These are phyloP conservation scores for Curvularia eragrostidis DNA, from an alignment of 2,329 filamentous ascomycete species.

Conservation along the genomic window DNA sequence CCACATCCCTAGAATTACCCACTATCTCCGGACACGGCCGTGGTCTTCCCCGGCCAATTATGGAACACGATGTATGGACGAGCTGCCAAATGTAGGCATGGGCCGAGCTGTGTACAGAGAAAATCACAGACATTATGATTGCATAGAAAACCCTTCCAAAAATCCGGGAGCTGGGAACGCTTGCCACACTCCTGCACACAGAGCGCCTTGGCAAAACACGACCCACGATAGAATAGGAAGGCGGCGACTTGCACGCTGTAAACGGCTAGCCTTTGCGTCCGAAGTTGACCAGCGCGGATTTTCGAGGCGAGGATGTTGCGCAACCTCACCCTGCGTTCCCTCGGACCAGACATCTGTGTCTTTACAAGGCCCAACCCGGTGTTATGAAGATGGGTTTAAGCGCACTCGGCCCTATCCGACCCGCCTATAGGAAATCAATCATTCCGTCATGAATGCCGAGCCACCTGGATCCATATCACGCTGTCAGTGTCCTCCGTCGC, in stretches of 20 bases:
- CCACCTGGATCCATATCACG: neutral
- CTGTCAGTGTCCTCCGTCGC: slow-evolving; percentile 7
- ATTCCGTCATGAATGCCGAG: neutral
- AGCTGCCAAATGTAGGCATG: slow-evolving; percentile 1
- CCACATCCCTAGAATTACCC: neutral
- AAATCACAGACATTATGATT: slow-evolving; percentile 7
- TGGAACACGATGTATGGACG: neutral
- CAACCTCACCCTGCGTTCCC: neutral
- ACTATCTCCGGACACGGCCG: slow-evolving; percentile 9
- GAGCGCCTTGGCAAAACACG: slow-evolving; percentile 9
- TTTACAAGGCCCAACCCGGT: neutral
- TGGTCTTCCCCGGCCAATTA: slow-evolving; percentile 15
- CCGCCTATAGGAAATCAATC: neutral
- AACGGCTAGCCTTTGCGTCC: slow-evolving; percentile 1
- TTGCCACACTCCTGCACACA: slow-evolving; percentile 7
- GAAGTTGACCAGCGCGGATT: neutral
- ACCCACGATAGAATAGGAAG: slow-evolving; percentile 12
- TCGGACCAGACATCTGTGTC: neutral
- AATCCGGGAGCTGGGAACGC: slow-evolving; percentile 16
- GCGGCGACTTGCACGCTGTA: slow-evolving; percentile 7
- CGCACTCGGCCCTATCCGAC: slow-evolving; percentile 1
- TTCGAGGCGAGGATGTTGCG: neutral
- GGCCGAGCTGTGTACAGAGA: slow-evolving; percentile 4
- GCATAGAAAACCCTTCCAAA: slow-evolving; percentile 9
- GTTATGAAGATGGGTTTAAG: neutral